Conservation (phyloP, 2,329 filamentous ascomycete species). For the Aspergillus vadensis region DNA sequence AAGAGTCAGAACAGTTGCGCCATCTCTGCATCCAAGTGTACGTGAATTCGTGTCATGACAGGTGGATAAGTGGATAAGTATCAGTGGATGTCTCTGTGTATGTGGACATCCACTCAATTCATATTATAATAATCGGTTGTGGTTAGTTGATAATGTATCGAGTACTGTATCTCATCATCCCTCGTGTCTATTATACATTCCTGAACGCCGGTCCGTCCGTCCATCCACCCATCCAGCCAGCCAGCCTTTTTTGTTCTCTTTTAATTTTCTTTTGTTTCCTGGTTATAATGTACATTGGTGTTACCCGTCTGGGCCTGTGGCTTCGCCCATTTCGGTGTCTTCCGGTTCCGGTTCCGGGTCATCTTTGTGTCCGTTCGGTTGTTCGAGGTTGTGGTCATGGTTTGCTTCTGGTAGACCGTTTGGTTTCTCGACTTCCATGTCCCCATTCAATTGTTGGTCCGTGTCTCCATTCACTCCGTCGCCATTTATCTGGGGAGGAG, state of each 20-base stretch:
- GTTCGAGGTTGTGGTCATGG: not conserved
- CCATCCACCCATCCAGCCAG: not conserved
- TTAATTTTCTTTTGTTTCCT: not conserved
- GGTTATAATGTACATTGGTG: not conserved
- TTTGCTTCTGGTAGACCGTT: no score
- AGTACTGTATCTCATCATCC: not conserved
- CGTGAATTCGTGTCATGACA: no score
- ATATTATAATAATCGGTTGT: not conserved
- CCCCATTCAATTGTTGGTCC: no score
- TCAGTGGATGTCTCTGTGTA: no score
- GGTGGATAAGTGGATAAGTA: no score
- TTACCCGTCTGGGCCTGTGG: not conserved
- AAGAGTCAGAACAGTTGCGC: no score
- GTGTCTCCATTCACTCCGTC: no score
- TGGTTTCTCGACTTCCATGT: no score
- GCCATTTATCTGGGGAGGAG: no score
- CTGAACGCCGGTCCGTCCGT: not conserved
- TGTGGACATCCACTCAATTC: no score
- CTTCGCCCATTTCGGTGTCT: conserved; percentile 5
- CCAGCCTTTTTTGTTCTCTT: not conserved
- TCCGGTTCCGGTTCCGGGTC: not conserved
- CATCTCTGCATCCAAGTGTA: no score
- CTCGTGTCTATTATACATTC: conserved; percentile 7
- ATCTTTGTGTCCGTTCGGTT: not conserved
- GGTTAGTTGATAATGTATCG: not conserved